A percentile compares a stretch with the other conserved stretches of the same genome.
phyloP scores from a whole-genome alignment of 2,329 filamentous ascomycete species.

The Colletotrichum musicola region DNA sequence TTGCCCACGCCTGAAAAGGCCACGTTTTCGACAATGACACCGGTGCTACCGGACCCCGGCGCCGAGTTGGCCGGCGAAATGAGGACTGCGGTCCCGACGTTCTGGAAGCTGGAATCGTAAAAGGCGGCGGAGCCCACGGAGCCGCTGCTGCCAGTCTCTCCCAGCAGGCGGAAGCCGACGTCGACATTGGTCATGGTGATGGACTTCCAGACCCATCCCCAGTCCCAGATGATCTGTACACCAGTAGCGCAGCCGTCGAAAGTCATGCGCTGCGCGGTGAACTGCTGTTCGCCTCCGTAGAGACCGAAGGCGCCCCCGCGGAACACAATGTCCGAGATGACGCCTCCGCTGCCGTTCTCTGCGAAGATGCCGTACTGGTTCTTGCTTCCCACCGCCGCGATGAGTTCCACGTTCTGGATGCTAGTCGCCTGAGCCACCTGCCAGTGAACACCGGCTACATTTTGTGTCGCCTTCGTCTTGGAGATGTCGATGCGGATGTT shows the following conservation, averaged over 20 bases:
- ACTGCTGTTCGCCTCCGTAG: constrained; percentile 73
- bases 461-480: too few species aligned
- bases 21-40: background rate
- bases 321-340: constrained; percentile 71
- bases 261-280: constrained; percentile 74
- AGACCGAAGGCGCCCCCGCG: constrained; percentile 54
- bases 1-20: background rate
- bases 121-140: background rate
- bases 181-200: constrained; percentile 1
- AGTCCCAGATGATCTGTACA: constrained; percentile 79
- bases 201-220: constrained; percentile 66
- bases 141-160: background rate
- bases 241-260: constrained; percentile 76
- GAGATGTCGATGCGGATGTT: too few species aligned
- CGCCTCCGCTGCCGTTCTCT: constrained; percentile 53
- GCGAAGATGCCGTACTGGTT: constrained; percentile 5
- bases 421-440: constrained; percentile 69
- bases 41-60: background rate
- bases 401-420: constrained; percentile 64
- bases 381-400: constrained; percentile 42
- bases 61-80: background rate
- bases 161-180: background rate
- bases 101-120: background rate
- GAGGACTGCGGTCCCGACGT: background rate
- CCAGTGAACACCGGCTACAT: too few species aligned